Evolutionary conservation across 2,329 filamentous ascomycete genomes (phyloP), one percentile per base, ranked within the genome.

Genomic region (Phaeophleospora eucalypticola): DNA sequence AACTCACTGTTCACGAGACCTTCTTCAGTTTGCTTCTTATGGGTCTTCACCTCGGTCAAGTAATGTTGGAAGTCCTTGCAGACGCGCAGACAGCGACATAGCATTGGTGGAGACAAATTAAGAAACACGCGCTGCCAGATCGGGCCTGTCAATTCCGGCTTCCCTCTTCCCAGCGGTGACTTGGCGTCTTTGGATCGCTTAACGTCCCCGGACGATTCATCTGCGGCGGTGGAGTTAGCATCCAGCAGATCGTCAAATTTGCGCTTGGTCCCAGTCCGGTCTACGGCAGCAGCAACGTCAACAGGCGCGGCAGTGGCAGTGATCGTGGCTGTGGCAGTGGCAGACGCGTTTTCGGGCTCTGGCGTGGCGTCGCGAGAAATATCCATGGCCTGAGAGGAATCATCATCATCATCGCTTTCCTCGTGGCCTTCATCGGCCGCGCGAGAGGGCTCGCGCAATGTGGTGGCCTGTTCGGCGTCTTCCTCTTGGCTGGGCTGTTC

Each of bases 1-100:
- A 71, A 68, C 61, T 88, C 80, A 58, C 84, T 80, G 61, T 78
- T 77, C 57, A 76, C 59, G 51, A 39, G 50, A 43, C 43, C 45
- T 36, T 39, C 20, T 42, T 47, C 51, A 16, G 48, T 29, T 24
- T 21, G 20, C 9, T 47, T 45, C 43, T 53, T 55, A 39, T 53
- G 54, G 15, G 48, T 39, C 24, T 53, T 52, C 27, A 48, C 45
- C 4, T 37, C 46, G 24, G 62, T 65, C 4, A 67, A 56, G 44
- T 53, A 54, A 9, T 46, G 36, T 38, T 61, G 56, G 52, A 67
- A 62, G 32, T 49, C 27, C 43, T 58, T 60, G 50, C 50, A 61
- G 12, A 67, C 62, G 35, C 61, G 54, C 20, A 63, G 43, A 51
- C 62, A 65, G 19, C 59, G 58, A 39, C 50, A 54, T 16, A 68